Evolutionary conservation across 129 eudicot species (phyloP).

Genomic region (Helianthus annuus): HanXRQr2.0-SUNRISE NC_035437.2:123647522-123648021

Average conservation of each 20-base stretch:
- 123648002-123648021: constrained; percentile 89
- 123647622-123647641: constrained; percentile 70
- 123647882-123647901: constrained; percentile 89
- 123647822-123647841: neutral
- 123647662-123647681: constrained; percentile 92
- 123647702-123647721: constrained; percentile 81
- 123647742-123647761: constrained; percentile 96
- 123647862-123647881: constrained; percentile 91
- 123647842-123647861: constrained; percentile 42
- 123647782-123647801: constrained; percentile 28
- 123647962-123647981: constrained; percentile 96
- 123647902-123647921: constrained; percentile 87
- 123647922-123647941: constrained; percentile 97
- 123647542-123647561: constrained; percentile 84
- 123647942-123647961: constrained; percentile 77
- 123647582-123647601: constrained; percentile 83
- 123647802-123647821: neutral
- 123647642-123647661: constrained; percentile 92
- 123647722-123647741: constrained; percentile 82
- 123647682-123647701: constrained; percentile 81
- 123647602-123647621: constrained; percentile 77
- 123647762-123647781: constrained; percentile 89
- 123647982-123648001: constrained; percentile 74
- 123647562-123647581: constrained; percentile 89
- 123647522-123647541: constrained; percentile 90